A percentile compares a stretch with the other conserved stretches of the same genome.
Conservation (phyloP, 2,329 filamentous ascomycete species). For the Colletotrichum gloeosporioides region DNA sequence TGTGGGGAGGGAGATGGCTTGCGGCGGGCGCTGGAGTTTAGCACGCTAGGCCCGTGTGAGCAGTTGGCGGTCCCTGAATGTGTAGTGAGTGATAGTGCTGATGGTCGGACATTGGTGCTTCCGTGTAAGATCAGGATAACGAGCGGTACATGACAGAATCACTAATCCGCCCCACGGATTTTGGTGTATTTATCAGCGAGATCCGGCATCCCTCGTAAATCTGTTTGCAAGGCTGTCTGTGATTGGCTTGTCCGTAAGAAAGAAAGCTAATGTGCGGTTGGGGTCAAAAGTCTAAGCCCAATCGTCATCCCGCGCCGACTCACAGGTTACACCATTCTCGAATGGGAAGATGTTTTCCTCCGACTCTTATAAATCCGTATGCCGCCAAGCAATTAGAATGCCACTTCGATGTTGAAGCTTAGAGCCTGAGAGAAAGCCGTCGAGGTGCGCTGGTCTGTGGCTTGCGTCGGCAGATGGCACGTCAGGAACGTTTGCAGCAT, state of each 20-base stretch:
- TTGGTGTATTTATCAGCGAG: conserved; percentile 18
- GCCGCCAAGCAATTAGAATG: neutral
- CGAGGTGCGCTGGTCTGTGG: neutral
- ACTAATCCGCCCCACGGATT: neutral
- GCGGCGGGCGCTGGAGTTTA: neutral
- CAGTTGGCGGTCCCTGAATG: neutral
- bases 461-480: neutral
- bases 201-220: neutral
- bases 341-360: neutral
- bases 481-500: neutral
- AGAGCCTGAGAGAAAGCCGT: neutral
- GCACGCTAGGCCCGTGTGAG: neutral
- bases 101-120: neutral
- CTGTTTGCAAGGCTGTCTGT: neutral
- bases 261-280: neutral
- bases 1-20: neutral
- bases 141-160: neutral
- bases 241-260: neutral
- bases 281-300: neutral
- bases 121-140: neutral
- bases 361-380: neutral
- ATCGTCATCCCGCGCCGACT: neutral
- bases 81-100: neutral
- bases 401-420: neutral
- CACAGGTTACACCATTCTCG: neutral